These are phyloP conservation scores for Entomortierella parvispora DNA, from an alignment of 192 early-diverging fungal species.

Conservation along the genomic window DNA sequence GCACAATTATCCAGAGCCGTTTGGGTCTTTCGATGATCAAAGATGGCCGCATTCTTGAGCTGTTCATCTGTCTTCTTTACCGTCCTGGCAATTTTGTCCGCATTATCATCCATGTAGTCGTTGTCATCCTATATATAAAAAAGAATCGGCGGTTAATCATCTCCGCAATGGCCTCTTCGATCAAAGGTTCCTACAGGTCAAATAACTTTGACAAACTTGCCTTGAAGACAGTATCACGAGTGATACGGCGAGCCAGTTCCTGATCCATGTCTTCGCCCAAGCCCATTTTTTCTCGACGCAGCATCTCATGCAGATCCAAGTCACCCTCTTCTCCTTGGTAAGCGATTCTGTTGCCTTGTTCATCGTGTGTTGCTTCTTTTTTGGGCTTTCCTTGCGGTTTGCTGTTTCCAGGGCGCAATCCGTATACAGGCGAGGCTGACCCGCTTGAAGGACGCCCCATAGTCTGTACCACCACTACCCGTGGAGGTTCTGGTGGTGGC, in stretches of 20 bases:
- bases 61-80: conserved; percentile 71
- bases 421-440: conserved; percentile 17
- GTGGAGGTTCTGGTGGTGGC: conserved; percentile 27
- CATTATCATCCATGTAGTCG: conserved; percentile 94
- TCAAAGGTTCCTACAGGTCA: not conserved
- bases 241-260: conserved; percentile 76
- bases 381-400: conserved; percentile 58
- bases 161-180: not conserved
- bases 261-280: conserved; percentile 66
- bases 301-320: conserved; percentile 69
- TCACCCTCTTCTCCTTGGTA: conserved; percentile 69
- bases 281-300: conserved; percentile 74
- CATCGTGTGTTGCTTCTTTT: conserved; percentile 68
- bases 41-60: conserved; percentile 24
- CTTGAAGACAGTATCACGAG: conserved; percentile 71
- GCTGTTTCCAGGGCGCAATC: conserved; percentile 29
- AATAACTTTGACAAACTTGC: conserved; percentile 17
- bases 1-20: conserved; percentile 75
- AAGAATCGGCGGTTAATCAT: not conserved
- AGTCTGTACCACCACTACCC: conserved; percentile 50
- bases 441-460: conserved; percentile 40
- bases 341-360: conserved; percentile 67
- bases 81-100: conserved; percentile 76
- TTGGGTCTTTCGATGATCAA: conserved; percentile 77
- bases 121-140: conserved; percentile 70